A percentile compares a stretch with the other conserved stretches of the same genome.
Conservation (phyloP, 2,329 filamentous ascomycete species). For the Purpureocillium takamizusanense region DNA sequence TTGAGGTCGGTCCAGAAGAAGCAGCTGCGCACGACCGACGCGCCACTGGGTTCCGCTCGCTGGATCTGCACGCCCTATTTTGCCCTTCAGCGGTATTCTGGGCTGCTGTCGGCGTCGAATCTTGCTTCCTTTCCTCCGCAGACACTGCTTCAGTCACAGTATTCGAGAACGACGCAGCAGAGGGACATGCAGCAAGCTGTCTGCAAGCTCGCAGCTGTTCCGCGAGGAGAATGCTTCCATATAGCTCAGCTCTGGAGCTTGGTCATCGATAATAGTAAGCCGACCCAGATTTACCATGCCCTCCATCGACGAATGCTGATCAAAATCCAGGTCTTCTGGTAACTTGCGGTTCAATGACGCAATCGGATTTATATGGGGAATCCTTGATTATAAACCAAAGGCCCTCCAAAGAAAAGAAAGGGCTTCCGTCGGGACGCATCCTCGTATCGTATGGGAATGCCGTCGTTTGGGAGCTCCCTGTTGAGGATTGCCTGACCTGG, state of each 20-base stretch:
- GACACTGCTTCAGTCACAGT: constrained; percentile 34
- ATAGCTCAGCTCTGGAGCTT: constrained; percentile 39
- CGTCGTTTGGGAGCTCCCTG: constrained; percentile 27
- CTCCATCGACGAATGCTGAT: neutral
- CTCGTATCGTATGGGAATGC: constrained; percentile 24
- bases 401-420: constrained; percentile 13
- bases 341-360: constrained; percentile 29
- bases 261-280: constrained; percentile 32
- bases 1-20: constrained; percentile 16
- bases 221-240: constrained; percentile 32
- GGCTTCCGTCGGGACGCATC: constrained; percentile 14
- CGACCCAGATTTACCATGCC: no score
- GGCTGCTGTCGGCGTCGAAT: constrained; percentile 20
- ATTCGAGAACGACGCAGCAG: constrained; percentile 25
- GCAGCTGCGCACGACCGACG: neutral
- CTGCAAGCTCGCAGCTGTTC: constrained; percentile 25
- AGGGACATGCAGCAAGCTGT: constrained; percentile 39
- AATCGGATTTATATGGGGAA: constrained; percentile 22
- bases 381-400: constrained; percentile 19
- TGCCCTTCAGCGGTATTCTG: constrained; percentile 32
- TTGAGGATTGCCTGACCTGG: constrained; percentile 33
- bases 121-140: constrained; percentile 28
- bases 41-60: constrained; percentile 12
- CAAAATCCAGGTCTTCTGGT: constrained; percentile 23
- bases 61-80: constrained; percentile 42